Base-by-base conservation (phyloP, 495 filamentous ascomycete species). In the Cetradonia linearis region DNA sequence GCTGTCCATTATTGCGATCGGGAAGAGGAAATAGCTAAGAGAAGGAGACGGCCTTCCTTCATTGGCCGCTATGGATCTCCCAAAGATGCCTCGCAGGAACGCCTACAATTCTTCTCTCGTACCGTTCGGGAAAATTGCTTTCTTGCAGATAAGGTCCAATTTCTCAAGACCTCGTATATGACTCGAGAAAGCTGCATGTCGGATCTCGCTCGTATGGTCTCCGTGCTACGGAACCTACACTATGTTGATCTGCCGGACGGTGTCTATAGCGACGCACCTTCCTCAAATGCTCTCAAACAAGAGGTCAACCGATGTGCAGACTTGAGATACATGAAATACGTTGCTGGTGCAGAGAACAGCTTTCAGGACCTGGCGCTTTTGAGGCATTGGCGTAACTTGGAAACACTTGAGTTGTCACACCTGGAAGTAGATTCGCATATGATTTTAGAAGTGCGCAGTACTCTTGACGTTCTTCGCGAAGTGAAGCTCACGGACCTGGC, bases 141-240 rank as follows among this genome's bases (percentile, higher is more conserved):
- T 10, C 74, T 93, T 18, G 89, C 82, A 0, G 69, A 73, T 6
- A 74, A 79, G 30, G 88, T 96, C 13, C 73, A 86, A 61, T 87
- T 85, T 58, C 74, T 98, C 57, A 92, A 95, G 73, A 85, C 87
- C 66, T 88, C 93, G n/a, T 97, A 96, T 70, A 96, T 96, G 93
- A 86, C 89, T 49, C 84, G 93, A 47, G 92, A 96, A 72, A 85
- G 86, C 8, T 87, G 81, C 74, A 91, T 90, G 70, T 77, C 87
- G 38, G 86, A 89, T 60, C 81, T 96, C 56, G 93, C 93, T 18
- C 82, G 89, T 47, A 88, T 86, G 25, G 85, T 96, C 40, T 88
- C 88, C 37, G 86, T 93, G 1, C 74, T 88, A n/a, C 87, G 88
- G 23, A 86, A 90, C 62, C 77, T 97, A 4, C 86, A 82, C 67